Evolutionary conservation across 1,284 basidiomycete species (phyloP), one percentile per base, ranked within the genome.

Genomic region (Taiwanofungus camphoratus): DNA sequence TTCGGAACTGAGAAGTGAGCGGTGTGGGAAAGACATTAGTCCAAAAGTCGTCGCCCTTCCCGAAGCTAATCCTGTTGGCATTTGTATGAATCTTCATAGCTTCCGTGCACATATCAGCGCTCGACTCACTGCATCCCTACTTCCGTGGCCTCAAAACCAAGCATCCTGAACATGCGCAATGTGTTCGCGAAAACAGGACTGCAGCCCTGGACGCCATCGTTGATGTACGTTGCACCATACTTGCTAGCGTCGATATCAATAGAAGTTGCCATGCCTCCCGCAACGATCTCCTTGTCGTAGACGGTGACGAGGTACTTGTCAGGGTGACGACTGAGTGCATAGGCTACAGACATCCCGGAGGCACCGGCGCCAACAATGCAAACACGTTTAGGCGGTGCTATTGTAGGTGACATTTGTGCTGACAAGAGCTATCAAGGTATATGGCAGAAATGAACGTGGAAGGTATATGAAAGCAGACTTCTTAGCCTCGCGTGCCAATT

Each of bases 31-130:
- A 83, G 41, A 80, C 69, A 54, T 83, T 82, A 42, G 74, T 73
- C 80, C 79, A 85, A 55, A 83, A 83, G 40, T 70, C 63, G n/a
- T 63, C 69, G 42, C 71, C 77, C 47, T 76, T 76, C 31, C 79
- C 78, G 55, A 83, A 82, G 39, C 74, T 77, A 18, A 82, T 77
- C 56, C 60, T 62, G 41, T 11, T 16, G 15, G 9, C 20, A 33
- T 33, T 12, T 16, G 31, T n/a, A n/a, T n/a, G n/a, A n/a, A n/a
- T 12, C 5, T 33, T 33, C 6, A 15, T n/a, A 8, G 27, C n/a
- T 29, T n/a, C 8, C n/a, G 7, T 18, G 19, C n/a, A 33, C 19
- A 5, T 33, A 18, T 29, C 31, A n/a, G 31, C 31, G 31, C 5
- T 5, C 21, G 8, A 51, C 59, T 42, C 40, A 60, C 61, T 82